These are phyloP conservation scores for Triticum urartu DNA, from an alignment of 176 grass and related monocot species.

Conservation along the genomic window DNA sequence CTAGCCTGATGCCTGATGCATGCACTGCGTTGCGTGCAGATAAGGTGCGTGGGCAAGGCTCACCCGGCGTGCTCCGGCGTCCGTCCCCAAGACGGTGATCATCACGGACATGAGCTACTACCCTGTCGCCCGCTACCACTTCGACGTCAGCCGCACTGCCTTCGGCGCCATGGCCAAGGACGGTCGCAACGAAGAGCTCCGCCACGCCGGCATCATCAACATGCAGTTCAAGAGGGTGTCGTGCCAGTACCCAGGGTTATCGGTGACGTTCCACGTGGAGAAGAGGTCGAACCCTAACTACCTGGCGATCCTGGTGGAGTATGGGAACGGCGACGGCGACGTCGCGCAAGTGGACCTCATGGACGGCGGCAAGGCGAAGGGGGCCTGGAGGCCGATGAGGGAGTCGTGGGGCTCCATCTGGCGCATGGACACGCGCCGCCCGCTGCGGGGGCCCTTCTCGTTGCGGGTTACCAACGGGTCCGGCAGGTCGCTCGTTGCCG, in stretches of 20 bases:
- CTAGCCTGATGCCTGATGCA: too few relatives aligned
- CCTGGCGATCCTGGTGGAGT: conserved; percentile 58
- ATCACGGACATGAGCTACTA: conserved; percentile 77
- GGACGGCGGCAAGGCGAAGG: conserved; percentile 31
- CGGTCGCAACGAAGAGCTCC: conserved; percentile 39
- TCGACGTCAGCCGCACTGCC: conserved; percentile 57
- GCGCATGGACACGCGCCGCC: conserved; percentile 40
- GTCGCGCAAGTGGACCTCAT: conserved; percentile 55
- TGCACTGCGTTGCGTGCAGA: neutral
- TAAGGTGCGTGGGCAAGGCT: conserved; percentile 4
- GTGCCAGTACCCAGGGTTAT: conserved; percentile 31
- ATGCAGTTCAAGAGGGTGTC: conserved; percentile 44
- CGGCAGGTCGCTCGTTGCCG: conserved; percentile 52
- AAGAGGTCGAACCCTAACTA: conserved; percentile 57
- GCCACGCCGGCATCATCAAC: conserved; percentile 52
- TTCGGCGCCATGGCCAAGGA: conserved; percentile 57
- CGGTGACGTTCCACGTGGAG: conserved; percentile 59
- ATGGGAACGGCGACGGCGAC: conserved; percentile 60
- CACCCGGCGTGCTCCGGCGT: conserved; percentile 51
- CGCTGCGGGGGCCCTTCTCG: conserved; percentile 61
- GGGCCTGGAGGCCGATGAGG: conserved; percentile 47
- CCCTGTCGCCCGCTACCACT: conserved; percentile 50
- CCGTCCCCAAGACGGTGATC: conserved; percentile 35
- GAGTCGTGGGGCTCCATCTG: conserved; percentile 66
- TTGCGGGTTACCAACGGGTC: conserved; percentile 56